Evolutionary conservation across 768 basidiomycete species (phyloP).

Genomic region (Dioszegia hungarica): DNA sequence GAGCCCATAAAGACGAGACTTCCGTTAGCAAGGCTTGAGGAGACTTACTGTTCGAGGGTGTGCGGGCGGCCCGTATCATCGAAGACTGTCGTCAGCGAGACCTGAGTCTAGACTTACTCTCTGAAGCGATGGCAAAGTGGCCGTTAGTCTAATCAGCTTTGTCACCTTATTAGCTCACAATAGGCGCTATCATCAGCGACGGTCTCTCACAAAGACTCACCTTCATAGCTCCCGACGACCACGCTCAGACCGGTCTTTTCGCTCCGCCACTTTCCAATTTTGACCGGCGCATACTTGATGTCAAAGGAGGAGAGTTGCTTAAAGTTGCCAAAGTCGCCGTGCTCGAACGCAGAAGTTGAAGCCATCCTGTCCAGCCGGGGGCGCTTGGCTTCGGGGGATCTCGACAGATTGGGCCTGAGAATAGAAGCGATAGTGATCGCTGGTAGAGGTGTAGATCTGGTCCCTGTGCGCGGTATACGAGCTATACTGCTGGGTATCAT

Average conservation of each 20-base stretch:
- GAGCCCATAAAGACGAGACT: slow-evolving; percentile 94
- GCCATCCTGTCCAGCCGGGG: neutral
- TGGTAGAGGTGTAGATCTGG: too few relatives aligned
- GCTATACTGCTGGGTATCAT: too few relatives aligned
- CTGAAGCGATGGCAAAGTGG: slow-evolving; percentile 82
- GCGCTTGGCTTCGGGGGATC: neutral
- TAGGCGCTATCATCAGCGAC: slow-evolving; percentile 8
- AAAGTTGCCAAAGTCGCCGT: slow-evolving; percentile 63
- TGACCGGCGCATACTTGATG: slow-evolving; percentile 72
- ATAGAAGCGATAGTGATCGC: neutral
- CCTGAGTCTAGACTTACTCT: slow-evolving; percentile 58
- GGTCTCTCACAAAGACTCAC: slow-evolving; percentile 2
- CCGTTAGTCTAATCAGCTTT: slow-evolving; percentile 65
- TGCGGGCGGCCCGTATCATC: slow-evolving; percentile 93
- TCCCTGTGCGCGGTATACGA: too few relatives aligned
- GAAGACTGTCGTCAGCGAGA: slow-evolving; percentile 60
- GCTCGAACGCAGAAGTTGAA: neutral
- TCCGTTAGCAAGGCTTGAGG: neutral
- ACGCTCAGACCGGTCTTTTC: slow-evolving; percentile 79
- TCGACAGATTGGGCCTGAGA: slow-evolving; percentile 1
- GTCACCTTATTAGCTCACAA: neutral
- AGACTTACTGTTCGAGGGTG: slow-evolving; percentile 83
- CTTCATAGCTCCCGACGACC: slow-evolving; percentile 73
- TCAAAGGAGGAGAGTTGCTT: slow-evolving; percentile 73
- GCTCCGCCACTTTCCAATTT: slow-evolving; percentile 82